Conservation (phyloP, 257 asterid species). For the Jacaranda mimosifolia region DNA sequence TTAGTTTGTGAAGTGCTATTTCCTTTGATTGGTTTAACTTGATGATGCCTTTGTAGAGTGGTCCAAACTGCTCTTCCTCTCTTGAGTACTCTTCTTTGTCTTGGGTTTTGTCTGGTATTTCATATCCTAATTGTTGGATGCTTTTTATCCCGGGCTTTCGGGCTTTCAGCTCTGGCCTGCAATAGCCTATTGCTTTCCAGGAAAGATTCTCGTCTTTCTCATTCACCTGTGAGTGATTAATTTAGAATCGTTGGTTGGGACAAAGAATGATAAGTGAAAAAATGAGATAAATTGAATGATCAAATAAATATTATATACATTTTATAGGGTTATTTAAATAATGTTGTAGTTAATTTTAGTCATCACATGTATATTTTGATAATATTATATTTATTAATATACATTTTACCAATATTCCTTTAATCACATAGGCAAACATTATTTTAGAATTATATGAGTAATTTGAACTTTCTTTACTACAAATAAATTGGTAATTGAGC, state of each 20-base stretch:
- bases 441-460: too few species aligned
- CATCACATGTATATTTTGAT: too few species aligned
- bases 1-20: conserved; percentile 39
- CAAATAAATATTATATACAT: too few species aligned
- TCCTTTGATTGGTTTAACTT: conserved; percentile 45
- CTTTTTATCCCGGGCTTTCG: conserved; percentile 14
- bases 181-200: conserved; percentile 88
- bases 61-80: conserved; percentile 40
- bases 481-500: too few species aligned
- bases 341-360: too few species aligned
- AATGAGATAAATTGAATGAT: too few species aligned
- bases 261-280: background rate
- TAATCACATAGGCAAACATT: too few species aligned
- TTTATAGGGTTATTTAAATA: too few species aligned
- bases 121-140: conserved; percentile 25
- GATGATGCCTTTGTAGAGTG: conserved; percentile 59
- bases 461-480: too few species aligned
- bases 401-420: too few species aligned
- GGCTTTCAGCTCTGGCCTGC: conserved; percentile 62
- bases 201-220: conserved; percentile 65
- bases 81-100: conserved; percentile 21
- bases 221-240: conserved; percentile 43
- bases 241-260: too few species aligned
- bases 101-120: conserved; percentile 26
- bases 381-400: too few species aligned